These are phyloP conservation scores for Thalassia testudinum DNA, from an alignment of 116 monocot species.

Conservation along the genomic window DNA sequence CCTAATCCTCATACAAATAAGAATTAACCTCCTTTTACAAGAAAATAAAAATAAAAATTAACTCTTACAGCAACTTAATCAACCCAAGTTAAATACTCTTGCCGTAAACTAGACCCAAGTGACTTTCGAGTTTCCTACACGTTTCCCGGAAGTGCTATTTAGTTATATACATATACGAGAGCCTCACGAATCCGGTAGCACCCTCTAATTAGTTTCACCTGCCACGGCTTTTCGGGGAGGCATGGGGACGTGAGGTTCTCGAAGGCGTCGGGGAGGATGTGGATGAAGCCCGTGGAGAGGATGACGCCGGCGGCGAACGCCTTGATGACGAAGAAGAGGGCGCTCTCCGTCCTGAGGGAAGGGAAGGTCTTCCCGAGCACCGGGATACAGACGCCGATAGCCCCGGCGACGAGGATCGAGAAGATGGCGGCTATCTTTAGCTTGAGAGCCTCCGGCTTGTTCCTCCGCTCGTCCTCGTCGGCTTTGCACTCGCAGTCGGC, in stretches of 20 bases:
- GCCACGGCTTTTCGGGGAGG: conserved; percentile 35
- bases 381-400: conserved; percentile 39
- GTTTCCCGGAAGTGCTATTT: too few species aligned
- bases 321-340: conserved; percentile 42
- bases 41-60: too few species aligned
- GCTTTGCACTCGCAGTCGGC: background rate
- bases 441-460: conserved; percentile 13
- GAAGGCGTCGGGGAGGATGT: conserved; percentile 64
- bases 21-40: too few species aligned
- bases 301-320: conserved; percentile 79
- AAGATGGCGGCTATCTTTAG: conserved; percentile 45
- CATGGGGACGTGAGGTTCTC: conserved; percentile 33
- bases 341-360: conserved; percentile 25
- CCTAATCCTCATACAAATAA: too few species aligned
- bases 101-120: too few species aligned
- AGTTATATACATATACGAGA: too few species aligned
- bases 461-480: background rate
- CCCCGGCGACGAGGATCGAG: conserved; percentile 41
- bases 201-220: too few species aligned
- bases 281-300: conserved; percentile 55
- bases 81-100: too few species aligned
- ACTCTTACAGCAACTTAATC: too few species aligned
- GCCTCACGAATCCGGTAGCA: too few species aligned
- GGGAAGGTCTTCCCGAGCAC: conserved; percentile 28
- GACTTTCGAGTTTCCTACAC: too few species aligned